Evolutionary conservation across 495 filamentous ascomycete genomes (phyloP).

Genomic region (Daldinia childiae): DNA sequence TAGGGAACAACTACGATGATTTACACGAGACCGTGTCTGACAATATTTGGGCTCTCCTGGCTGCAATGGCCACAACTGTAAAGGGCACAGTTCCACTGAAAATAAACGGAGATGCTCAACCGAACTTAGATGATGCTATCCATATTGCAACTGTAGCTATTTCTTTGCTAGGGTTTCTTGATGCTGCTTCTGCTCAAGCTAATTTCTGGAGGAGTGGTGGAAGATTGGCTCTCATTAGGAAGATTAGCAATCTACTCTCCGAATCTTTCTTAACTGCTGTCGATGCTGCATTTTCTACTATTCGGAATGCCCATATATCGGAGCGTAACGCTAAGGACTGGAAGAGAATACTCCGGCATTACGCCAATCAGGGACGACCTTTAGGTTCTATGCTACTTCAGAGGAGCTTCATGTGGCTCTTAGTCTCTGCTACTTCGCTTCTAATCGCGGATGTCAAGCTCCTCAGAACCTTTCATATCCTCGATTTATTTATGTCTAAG

Average conservation of each 20-base stretch:
- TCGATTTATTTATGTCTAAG: slow-evolving; percentile 77
- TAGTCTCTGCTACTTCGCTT: slow-evolving; percentile 79
- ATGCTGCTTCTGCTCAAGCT: slow-evolving; percentile 77
- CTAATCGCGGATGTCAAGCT: slow-evolving; percentile 69
- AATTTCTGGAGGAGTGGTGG: slow-evolving; percentile 81
- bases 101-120: slow-evolving; percentile 61
- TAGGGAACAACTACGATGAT: slow-evolving; percentile 73
- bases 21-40: slow-evolving; percentile 69
- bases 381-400: slow-evolving; percentile 93
- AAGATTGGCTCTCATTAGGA: slow-evolving; percentile 73
- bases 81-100: slow-evolving; percentile 51
- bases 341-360: slow-evolving; percentile 83
- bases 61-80: slow-evolving; percentile 63
- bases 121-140: slow-evolving; percentile 69
- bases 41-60: slow-evolving; percentile 73
- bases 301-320: slow-evolving; percentile 68
- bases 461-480: slow-evolving; percentile 69
- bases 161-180: slow-evolving; percentile 87
- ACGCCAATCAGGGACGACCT: slow-evolving; percentile 79
- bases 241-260: slow-evolving; percentile 75
- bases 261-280: slow-evolving; percentile 84
- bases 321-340: slow-evolving; percentile 71
- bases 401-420: slow-evolving; percentile 82
- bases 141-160: slow-evolving; percentile 76
- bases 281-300: slow-evolving; percentile 85